Conservation (phyloP, 768 basidiomycete genomes). For the Termitomyces sp. region DNA sequence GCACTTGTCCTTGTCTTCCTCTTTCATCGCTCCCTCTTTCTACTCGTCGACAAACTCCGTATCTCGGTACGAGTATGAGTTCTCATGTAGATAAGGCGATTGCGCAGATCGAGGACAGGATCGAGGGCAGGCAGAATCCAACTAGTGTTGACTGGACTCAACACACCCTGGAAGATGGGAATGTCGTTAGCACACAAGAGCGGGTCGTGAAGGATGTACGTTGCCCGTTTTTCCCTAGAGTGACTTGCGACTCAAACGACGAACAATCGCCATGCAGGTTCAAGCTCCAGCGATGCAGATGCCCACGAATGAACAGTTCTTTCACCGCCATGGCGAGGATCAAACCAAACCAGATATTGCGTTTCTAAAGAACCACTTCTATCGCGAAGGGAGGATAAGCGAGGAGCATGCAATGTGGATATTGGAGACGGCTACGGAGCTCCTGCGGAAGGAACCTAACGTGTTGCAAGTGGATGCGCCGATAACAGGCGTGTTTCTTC, state of each 20-base stretch:
- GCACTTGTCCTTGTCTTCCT: conserved; percentile 10
- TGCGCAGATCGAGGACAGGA: conserved; percentile 57
- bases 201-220: conserved; percentile 93
- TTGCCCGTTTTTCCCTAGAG: conserved; percentile 6
- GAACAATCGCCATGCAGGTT: conserved; percentile 47
- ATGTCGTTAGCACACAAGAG: conserved; percentile 87
- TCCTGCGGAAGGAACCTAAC: conserved; percentile 83
- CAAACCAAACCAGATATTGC: conserved; percentile 90
- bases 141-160: conserved; percentile 86
- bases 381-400: conserved; percentile 88
- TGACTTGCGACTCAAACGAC: background rate
- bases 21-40: conserved; percentile 8
- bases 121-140: conserved; percentile 44
- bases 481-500: conserved; percentile 71
- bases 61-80: conserved; percentile 27
- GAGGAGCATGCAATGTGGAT: conserved; percentile 97
- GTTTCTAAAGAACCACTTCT: conserved; percentile 98
- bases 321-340: conserved; percentile 64
- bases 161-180: conserved; percentile 90
- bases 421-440: conserved; percentile 77
- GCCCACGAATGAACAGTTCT: conserved; percentile 94
- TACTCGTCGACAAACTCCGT: conserved; percentile 5
- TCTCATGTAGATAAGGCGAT: conserved; percentile 63
- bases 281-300: conserved; percentile 95
- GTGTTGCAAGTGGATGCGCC: conserved; percentile 94